Evolutionary conservation across 257 asterid genomes (phyloP), one percentile per base, ranked within the genome.

Genomic region (Nicotiana attenuata): DNA sequence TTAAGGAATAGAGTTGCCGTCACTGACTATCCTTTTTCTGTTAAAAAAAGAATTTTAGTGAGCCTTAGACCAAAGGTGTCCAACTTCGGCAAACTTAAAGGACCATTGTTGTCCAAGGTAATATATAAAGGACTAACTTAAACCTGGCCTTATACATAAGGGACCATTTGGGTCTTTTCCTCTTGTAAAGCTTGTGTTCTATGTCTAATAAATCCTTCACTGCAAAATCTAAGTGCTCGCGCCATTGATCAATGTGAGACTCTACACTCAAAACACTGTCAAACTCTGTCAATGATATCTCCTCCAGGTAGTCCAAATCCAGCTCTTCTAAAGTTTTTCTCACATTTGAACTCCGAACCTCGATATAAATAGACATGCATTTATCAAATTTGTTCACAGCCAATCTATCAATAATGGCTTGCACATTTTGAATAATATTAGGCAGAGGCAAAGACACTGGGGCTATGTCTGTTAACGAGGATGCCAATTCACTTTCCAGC

Each of bases 121-220:
- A n/a, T n/a, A n/a, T n/a, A n/a, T n/a, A n/a, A n/a, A n/a, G n/a
- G n/a, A n/a, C n/a, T n/a, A n/a, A n/a, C n/a, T n/a, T n/a, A n/a
- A n/a, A n/a, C n/a, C n/a, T n/a, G n/a, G n/a, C n/a, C n/a, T n/a
- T n/a, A n/a, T n/a, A n/a, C n/a, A n/a, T n/a, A n/a, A n/a, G n/a
- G n/a, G n/a, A n/a, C n/a, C n/a, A n/a, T n/a, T n/a, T n/a, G n/a
- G n/a, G n/a, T n/a, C n/a, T n/a, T n/a, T n/a, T n/a, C n/a, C n/a
- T n/a, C n/a, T n/a, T n/a, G n/a, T n/a, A n/a, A 61, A 94, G 95
- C 83, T 59, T 83, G 84, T 88, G 85, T 83, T 96, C 99, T 20
- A 50, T 84, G 83, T 81, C 90, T n/a, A 91, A 89, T 88, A 95
- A 65, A 79, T 86, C 38, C 84, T 88, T 91, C 81, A 92, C 94